Base-by-base conservation (phyloP, 805 yeast species). In the Metschnikowia santaceciliae region DNA sequence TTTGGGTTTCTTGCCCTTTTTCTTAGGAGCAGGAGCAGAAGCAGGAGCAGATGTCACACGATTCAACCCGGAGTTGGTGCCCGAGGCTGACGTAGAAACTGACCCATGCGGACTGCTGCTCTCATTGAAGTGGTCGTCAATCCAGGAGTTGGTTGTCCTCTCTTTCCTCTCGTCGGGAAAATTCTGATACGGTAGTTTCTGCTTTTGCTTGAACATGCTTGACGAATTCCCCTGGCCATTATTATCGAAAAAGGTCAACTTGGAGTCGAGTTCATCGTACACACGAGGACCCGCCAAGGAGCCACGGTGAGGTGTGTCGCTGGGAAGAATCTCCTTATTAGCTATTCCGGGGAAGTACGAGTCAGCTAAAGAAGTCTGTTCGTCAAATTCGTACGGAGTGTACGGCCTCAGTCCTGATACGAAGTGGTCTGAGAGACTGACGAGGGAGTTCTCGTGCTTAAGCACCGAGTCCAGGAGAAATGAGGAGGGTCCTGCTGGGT, bases 371-470 rank as follows among this genome's bases (percentile, higher is more conserved):
- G 55, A 52, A n/a, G 54, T 49, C 38, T 52, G 51, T 20, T 51
- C 58, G 44, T 45, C 61, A 47, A 44, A 41, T 38, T 48, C 57
- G 51, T 50, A 48, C 10, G 57, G 56, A 39, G 64, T 54, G 55
- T 52, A 56, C 6, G 58, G 56, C 17, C 56, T 57, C 57, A 55
- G 60, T 6, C 47, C 46, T 13, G 48, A 47, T 6, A 42, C 51
- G 32, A 57, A 59, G 44, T 62, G 64, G 46, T 69, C 74, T 1
- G 69, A 69, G 23, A 70, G 62, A 42, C 70, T 66, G 11, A 66
- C 60, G 8, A 67, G 49, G 15, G 74, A 69, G 33, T 58, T 55
- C 19, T 67, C 67, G 30, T 67, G 65, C 15, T 68, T 48, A 17
- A 47, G 26, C n/a, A 57, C 30, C 1, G 59, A 45, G 11, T 55